Evolutionary conservation across 345 rosid species (phyloP).

Genomic region (Arabidopsis arenosa): DNA sequence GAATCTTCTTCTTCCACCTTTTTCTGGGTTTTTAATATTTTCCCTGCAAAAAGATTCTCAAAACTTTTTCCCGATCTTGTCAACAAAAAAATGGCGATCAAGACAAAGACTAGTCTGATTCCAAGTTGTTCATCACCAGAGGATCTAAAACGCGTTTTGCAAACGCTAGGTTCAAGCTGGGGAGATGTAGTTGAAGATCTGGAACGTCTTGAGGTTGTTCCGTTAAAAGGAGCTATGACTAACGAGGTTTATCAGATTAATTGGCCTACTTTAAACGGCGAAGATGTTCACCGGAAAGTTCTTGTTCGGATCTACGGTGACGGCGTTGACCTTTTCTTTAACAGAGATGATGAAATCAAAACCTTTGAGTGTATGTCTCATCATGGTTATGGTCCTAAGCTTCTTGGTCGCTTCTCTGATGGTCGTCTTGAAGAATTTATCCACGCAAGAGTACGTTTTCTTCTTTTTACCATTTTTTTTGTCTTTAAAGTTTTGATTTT

Average conservation of each 20-base stretch:
- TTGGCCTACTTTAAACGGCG: slow-evolving; percentile 66
- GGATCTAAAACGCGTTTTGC: slow-evolving; percentile 60
- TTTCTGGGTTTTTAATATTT: not conserved
- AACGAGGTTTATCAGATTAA: slow-evolving; percentile 79
- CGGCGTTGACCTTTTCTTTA: slow-evolving; percentile 86
- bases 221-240: slow-evolving; percentile 84
- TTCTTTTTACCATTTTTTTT: not conserved
- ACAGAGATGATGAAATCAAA: slow-evolving; percentile 76
- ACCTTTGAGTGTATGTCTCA: slow-evolving; percentile 89
- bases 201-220: slow-evolving; percentile 58
- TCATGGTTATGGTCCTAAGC: slow-evolving; percentile 92
- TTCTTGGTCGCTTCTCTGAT: slow-evolving; percentile 78
- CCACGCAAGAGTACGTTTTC: slow-evolving; percentile 73
- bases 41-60: slow-evolving; percentile 1
- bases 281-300: slow-evolving; percentile 53
- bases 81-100: slow-evolving; percentile 30
- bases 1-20: slow-evolving; percentile 15
- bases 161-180: slow-evolving; percentile 56
- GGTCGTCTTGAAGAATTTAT: slow-evolving; percentile 97
- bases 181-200: slow-evolving; percentile 71
- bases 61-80: not conserved
- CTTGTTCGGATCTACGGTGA: slow-evolving; percentile 84
- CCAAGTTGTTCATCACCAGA: slow-evolving; percentile 54
- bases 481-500: not conserved
- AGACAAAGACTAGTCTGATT: slow-evolving; percentile 10